These are phyloP conservation scores for Corymbia maculata DNA, from an alignment of 345 rosid species.

Conservation along the genomic window DNA sequence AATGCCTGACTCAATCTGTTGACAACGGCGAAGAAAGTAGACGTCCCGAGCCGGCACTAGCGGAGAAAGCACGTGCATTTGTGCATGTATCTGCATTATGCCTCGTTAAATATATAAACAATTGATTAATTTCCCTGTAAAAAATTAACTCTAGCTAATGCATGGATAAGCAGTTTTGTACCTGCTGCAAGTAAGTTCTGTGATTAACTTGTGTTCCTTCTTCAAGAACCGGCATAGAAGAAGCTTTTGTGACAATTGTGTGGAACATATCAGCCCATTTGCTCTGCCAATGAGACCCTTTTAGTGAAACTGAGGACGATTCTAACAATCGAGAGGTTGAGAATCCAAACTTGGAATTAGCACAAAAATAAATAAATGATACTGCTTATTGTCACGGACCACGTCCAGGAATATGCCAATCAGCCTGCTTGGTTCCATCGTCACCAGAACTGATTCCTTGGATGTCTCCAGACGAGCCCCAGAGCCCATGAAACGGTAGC, in stretches of 20 bases:
- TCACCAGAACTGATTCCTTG: conserved; percentile 26
- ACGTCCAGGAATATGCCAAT: conserved; percentile 39
- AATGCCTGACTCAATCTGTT: conserved; percentile 28
- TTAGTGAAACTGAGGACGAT: background rate
- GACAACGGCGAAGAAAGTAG: conserved; percentile 53
- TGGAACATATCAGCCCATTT: conserved; percentile 60
- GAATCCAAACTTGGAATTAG: background rate
- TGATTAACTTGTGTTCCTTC: conserved; percentile 12
- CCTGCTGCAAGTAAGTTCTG: conserved; percentile 49
- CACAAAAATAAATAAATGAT: background rate
- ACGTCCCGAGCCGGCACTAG: conserved; percentile 61
- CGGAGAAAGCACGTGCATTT: conserved; percentile 66
- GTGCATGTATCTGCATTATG: conserved; percentile 37
- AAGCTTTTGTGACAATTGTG: conserved; percentile 50
- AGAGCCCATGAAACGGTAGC: conserved; percentile 12
- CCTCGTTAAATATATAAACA: background rate
- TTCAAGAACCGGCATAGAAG: conserved; percentile 25
- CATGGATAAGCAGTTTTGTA: conserved; percentile 1
- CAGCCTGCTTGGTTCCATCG: conserved; percentile 26
- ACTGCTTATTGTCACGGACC: conserved; percentile 17
- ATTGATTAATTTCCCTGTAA: background rate
- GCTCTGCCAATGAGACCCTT: conserved; percentile 18
- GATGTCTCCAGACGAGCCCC: conserved; percentile 58
- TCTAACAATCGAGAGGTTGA: background rate
- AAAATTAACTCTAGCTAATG: background rate